Evolutionary conservation across 2,329 filamentous ascomycete genomes (phyloP).

Genomic region (Alternaria ventricosa): DNA sequence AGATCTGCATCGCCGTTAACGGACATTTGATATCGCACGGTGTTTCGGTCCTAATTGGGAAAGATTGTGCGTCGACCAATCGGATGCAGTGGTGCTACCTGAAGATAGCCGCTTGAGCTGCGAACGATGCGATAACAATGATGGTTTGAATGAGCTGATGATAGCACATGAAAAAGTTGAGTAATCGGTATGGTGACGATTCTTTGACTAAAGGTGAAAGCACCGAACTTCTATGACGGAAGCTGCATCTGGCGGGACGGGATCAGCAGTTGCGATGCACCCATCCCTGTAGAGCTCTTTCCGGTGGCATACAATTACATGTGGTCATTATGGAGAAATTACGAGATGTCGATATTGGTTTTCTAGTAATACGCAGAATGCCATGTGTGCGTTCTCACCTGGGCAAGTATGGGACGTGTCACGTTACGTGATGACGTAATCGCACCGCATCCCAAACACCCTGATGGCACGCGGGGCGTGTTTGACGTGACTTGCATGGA

Average conservation of each 20-base stretch:
- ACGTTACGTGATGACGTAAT: not conserved
- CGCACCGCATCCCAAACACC: not conserved
- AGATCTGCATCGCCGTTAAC: conserved; percentile 8
- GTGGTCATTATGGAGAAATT: not conserved
- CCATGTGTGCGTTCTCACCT: not conserved
- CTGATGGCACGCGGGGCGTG: not conserved
- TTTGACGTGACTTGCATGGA: not conserved
- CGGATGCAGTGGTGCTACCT: not conserved
- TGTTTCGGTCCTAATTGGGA: conserved; percentile 15
- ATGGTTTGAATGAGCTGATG: not conserved
- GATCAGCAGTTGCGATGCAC: not conserved
- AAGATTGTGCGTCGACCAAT: conserved; percentile 15
- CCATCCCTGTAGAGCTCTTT: not conserved
- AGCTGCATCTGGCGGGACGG: not conserved
- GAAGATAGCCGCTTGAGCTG: not conserved
- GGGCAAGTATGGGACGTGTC: too few relatives aligned
- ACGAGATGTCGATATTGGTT: not conserved
- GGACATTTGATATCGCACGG: conserved; percentile 2
- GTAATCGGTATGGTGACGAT: not conserved
- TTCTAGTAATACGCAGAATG: not conserved
- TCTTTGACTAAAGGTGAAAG: not conserved
- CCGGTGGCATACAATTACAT: not conserved
- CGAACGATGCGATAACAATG: not conserved
- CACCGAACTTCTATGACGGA: not conserved
- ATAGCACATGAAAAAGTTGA: not conserved